Base-by-base conservation (phyloP, 169 alveolate genomes). In the Eimeria necatrix region DNA sequence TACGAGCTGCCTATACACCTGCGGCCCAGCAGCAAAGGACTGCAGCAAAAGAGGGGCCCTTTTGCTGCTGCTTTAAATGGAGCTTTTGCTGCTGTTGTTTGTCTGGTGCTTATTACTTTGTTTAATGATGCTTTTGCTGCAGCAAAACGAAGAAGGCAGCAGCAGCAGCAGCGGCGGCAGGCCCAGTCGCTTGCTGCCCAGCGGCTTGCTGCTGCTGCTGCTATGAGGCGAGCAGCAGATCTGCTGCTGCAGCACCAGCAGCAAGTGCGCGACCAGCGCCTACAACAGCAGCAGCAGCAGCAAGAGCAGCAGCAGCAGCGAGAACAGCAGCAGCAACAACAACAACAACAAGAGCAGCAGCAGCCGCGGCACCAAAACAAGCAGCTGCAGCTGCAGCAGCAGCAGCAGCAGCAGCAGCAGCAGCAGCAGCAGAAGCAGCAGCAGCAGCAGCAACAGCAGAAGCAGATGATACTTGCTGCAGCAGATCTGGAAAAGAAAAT, bases 1-100 rank as follows among this genome's bases (percentile, higher is more conserved):
- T 71, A 71, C 24, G 83, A 71, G 83, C 9, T 71, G 52, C 83
- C 83, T 32, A 71, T 71, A 71, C 46, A 71, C 51, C 5, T 71
- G 83, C 51, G 83, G 51, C 83, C 83, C 46, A n/a, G n/a, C n/a
- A n/a, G n/a, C 12, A 61, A 16, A n/a, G 49, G 49, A 18, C 46
- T 24, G 64, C 8, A 8, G 83, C 53, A 22, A 1, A 71, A 32
- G 9, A 22, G 41, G 46, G 49, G 51, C 2, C 12, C 8, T 8
- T 0, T 71, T 7, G 24, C n/a, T 8, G 51, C 51, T n/a, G 22
- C 83, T 24, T 9, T 24, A n/a, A 71, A 22, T 7, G 83, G 83
- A 8, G 46, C 41, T 71, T 16, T 48, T 32, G 83, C 83, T 71
- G 83, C 51, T n/a, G 20, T 71, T 9, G 18, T 71, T 9, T 71